Percentiles rank a stretch among this genome's conserved stretches.
phyloP scores from a whole-genome alignment of 2,329 filamentous ascomycete species.

The Helotiales sp. region DNA sequence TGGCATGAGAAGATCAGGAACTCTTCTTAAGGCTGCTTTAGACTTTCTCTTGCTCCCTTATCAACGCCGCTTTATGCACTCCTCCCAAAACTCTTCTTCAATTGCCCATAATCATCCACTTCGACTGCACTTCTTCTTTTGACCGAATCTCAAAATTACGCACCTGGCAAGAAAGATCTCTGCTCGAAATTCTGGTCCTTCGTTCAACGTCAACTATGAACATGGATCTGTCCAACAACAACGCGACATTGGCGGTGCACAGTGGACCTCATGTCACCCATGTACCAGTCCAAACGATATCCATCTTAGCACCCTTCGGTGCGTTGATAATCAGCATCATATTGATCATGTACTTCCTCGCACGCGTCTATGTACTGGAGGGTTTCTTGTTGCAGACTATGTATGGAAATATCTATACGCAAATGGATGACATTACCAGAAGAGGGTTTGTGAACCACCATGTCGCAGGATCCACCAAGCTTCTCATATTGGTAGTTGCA shows the following conservation, averaged over 20 bases:
- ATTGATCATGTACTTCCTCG: conserved; percentile 30
- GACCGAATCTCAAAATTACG: no score
- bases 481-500: conserved; percentile 40
- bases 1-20: no score
- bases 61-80: no score
- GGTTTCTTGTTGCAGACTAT: conserved; percentile 37
- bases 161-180: no score
- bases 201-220: neutral
- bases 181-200: no score
- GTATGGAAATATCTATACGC: conserved; percentile 38
- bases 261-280: conserved; percentile 26
- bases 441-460: conserved; percentile 48
- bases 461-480: conserved; percentile 43
- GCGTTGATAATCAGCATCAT: conserved; percentile 32
- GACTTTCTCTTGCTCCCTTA: no score
- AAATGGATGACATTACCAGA: conserved; percentile 38
- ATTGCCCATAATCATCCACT: no score
- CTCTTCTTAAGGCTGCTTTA: no score
- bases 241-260: neutral
- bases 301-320: conserved; percentile 28
- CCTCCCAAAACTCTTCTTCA: no score
- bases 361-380: conserved; percentile 40
- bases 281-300: conserved; percentile 29
- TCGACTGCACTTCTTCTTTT: no score
- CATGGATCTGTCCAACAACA: neutral